Evolutionary conservation across 108 stramenopile species (phyloP), one percentile per base, ranked within the genome.

Genomic region (Nannochloropsis granulata): DNA sequence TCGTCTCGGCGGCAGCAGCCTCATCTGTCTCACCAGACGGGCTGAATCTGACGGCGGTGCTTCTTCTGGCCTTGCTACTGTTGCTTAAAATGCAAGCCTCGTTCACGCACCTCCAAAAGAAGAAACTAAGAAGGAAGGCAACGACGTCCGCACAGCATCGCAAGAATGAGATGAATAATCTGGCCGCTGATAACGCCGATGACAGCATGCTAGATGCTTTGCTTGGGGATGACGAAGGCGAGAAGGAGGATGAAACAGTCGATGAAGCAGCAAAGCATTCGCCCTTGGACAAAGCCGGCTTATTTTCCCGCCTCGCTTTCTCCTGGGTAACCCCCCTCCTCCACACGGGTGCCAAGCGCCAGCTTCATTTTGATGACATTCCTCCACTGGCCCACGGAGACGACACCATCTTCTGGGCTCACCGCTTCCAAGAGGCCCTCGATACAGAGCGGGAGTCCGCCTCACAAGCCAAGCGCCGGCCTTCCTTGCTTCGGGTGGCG

Each of bases 271-370:
- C n/a, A n/a, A 16, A 16, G 16, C 56, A 71, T 16, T 71, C 56
- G 56, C 56, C 56, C 8, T 23, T 82, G 13, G 85, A 86, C 78
- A 12, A 25, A 10, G 78, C 82, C 8, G 44, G 82, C 24, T 82
- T 71, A 43, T 25, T 24, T 1, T 86, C 85, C 24, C 13, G 81
- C 83, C n/a, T 87, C 13, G 23, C 45, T 12, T 87, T 87, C 43
- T 87, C 86, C 25, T 87, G 86, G 86, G 79, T 87, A 0, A 83
- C 85, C 79, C 83, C 83, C 12, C 83, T 87, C 83, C 84, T 87
- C 44, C n/a, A 16, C 82, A 86, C 86, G 83, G 86, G 86, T 14
- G 71, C 82, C 23, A 16, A 12, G 43, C 80, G 86, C 23, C 86
- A 86, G 85, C 56, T 87, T 13, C 81, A 85, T 26, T 7, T 85